Evolutionary conservation across 1,284 basidiomycete genomes (phyloP), one percentile per base, ranked within the genome.

Genomic region (Ustilago trichophora): DNA sequence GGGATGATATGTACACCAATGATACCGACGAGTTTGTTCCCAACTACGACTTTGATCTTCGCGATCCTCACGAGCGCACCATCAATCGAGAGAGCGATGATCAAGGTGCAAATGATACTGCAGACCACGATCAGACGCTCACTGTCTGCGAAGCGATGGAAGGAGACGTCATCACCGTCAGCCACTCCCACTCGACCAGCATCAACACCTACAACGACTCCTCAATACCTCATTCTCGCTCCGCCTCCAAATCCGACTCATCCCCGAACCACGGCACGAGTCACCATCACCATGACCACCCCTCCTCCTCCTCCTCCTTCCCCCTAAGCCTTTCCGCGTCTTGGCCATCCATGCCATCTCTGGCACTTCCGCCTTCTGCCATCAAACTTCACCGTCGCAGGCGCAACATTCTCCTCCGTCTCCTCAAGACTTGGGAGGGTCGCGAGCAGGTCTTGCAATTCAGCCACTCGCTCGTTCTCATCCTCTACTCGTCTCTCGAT

Each of bases 361-460:
- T 2, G 12, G n/a, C n/a, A n/a, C 64, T 67, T 0, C 64, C 57
- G 2, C 57, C 57, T 0, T 48, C 51, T 2, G 64, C 64, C 6
- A 41, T 53, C 4, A 60, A 62, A 16, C 42, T 67, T 4, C 64
- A 67, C 7, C 52, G 52, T 10, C 35, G 41, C 3, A 24, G 64
- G 12, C 57, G 64, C 26, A 48, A 36, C 34, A 34, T 55, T 15
- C 33, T 66, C n/a, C 31, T 68, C 3, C 42, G 45, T 6, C 35
- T 70, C 18, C 60, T 70, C 32, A 70, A 70, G 34, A 59, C 60
- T 1, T 64, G 60, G 52, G 56, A 70, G 16, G 67, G 67, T 2
- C 47, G 67, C 0, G 67, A 70, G 18, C 59, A 64, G 13, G 34
- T 64, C 9, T 35, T 64, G 4, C 67, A 70, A 8, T 46, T 70